These are phyloP conservation scores for Cucurbita ficifolia DNA, from an alignment of 306 rosid species.

Conservation along the genomic window DNA sequence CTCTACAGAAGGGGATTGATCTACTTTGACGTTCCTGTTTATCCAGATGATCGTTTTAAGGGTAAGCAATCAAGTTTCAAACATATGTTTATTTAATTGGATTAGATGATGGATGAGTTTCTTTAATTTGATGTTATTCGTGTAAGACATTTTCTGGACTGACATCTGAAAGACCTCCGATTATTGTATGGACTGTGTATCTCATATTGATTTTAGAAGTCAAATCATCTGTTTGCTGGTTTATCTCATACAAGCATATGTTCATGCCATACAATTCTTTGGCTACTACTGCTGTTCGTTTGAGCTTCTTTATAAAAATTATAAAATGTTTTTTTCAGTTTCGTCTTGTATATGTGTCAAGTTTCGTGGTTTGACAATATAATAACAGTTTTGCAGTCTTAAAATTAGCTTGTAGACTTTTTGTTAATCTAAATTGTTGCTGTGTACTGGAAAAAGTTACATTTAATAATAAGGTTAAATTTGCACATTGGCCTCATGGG, in stretches of 20 bases:
- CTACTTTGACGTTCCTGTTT: conserved; percentile 79
- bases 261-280: not conserved
- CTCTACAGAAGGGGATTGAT: conserved; percentile 55
- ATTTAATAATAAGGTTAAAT: not conserved
- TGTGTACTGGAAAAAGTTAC: not conserved
- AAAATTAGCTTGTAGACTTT: not conserved
- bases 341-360: not conserved
- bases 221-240: not conserved
- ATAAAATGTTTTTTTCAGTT: not conserved
- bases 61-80: conserved; percentile 23
- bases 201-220: not conserved
- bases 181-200: not conserved
- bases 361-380: not conserved
- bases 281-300: conserved; percentile 1
- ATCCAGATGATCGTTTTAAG: conserved; percentile 74
- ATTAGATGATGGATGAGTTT: not conserved
- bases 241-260: not conserved
- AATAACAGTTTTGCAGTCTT: not conserved
- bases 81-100: not conserved
- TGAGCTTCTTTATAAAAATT: not conserved
- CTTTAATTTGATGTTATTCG: not conserved
- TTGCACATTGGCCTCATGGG: not conserved
- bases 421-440: not conserved
- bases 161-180: not conserved
- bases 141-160: not conserved